Base-by-base conservation (phyloP, 306 rosid genomes). In the Vigna angularis region DNA sequence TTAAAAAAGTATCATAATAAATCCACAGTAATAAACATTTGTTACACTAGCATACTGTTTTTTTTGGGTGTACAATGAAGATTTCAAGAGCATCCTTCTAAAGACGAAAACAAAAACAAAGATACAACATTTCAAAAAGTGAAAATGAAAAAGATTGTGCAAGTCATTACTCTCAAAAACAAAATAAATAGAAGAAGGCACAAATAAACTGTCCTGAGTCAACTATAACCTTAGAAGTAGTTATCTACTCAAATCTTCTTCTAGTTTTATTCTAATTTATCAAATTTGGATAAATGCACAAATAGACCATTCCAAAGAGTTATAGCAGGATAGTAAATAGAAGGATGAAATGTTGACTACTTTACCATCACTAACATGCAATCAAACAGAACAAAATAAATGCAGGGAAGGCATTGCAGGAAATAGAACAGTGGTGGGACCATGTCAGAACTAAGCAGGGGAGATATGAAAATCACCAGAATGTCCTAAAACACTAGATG, bases 121-220 rank as follows among this genome's bases (percentile, higher is more conserved):
- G 40, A 51, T 52, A 15, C 17, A 40, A 55, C 68, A 55, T 53
- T 70, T 14, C 13, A 24, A 58, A 28, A 59, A 26, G 13, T 30
- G 36, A 3, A 6, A 30, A 63, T 16, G 11, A 64, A 64, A 62
- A 64, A 36, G 47, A 30, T 66, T 32, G 5, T 4, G 62, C 32
- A 45, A 58, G 69, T 12, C 76, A 57, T 34, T 15, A 15, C 20
- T 57, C 49, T 11, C 24, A 53, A 7, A 66, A 68, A 47, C 7
- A 68, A 67, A 11, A 52, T 15, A 66, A 68, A 28, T 24, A 77
- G 69, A 52, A 69, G 18, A 78, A 22, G 24, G 18, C 61, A 56
- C 61, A 68, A 68, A 70, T 12, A 67, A 76, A 40, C 49, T 44
- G 28, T 22, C 56, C 15, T 63, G 12, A 62, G 36, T 63, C 51